These are phyloP conservation scores for Ilyonectria sp. DNA, from an alignment of 2,329 filamentous ascomycete species.

Conservation along the genomic window DNA sequence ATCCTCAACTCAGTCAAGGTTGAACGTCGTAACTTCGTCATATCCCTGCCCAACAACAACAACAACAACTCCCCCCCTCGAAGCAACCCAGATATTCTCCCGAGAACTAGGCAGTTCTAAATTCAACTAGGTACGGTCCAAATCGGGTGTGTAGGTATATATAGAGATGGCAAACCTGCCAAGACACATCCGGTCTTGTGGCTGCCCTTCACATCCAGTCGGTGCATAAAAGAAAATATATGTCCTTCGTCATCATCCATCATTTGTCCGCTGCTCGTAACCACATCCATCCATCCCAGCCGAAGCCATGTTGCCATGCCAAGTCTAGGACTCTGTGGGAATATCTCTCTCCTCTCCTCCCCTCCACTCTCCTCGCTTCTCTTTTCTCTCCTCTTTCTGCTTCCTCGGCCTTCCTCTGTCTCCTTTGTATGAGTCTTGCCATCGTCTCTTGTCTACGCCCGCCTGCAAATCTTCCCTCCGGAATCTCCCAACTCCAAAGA, in stretches of 20 bases:
- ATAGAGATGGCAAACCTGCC: slow-evolving; percentile 26
- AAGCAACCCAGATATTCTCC: neutral
- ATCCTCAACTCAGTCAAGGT: neutral
- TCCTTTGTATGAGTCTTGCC: neutral
- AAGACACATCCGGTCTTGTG: slow-evolving; percentile 15
- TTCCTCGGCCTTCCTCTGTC: slow-evolving; percentile 5
- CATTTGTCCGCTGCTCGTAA: slow-evolving; percentile 35
- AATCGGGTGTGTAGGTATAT: slow-evolving; percentile 23
- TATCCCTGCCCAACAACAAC: too few relatives aligned
- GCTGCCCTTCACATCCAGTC: slow-evolving; percentile 21
- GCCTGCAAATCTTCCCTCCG: slow-evolving; percentile 9
- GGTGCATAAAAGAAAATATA: slow-evolving; percentile 38
- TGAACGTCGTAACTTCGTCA: neutral
- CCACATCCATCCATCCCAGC: slow-evolving; percentile 18
- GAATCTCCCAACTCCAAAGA: slow-evolving; percentile 27
- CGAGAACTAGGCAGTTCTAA: neutral
- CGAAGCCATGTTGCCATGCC: slow-evolving; percentile 32
- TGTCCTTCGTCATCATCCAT: slow-evolving; percentile 39
- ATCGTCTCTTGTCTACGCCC: slow-evolving; percentile 16
- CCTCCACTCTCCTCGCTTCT: too few relatives aligned
- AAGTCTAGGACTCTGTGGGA: slow-evolving; percentile 17
- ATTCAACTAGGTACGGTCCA: slow-evolving; percentile 4
- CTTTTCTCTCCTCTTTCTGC: slow-evolving; percentile 1
- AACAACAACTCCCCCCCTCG: neutral
- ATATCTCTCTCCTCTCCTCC: neutral